Evolutionary conservation across 371 early-diverging fungal genomes (phyloP).

Genomic region (Apophysomyces trapeziformis): DNA sequence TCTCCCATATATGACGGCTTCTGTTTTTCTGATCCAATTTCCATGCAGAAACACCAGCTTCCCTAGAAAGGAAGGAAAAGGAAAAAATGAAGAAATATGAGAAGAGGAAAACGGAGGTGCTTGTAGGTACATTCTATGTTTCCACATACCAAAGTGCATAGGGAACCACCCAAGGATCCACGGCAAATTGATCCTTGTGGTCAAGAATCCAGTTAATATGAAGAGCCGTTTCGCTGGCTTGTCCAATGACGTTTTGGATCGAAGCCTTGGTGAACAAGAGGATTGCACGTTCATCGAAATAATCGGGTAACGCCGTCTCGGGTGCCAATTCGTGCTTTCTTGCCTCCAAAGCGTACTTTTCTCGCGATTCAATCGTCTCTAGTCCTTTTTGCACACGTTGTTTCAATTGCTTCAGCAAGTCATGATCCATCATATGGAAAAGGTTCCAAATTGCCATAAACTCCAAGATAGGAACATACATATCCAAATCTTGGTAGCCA

Average conservation of each 20-base stretch:
- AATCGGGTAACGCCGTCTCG: conserved; percentile 40
- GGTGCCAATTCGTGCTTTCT: conserved; percentile 47
- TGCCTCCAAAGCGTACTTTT: conserved; percentile 40
- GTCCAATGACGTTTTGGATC: conserved; percentile 36
- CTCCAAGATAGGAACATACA: conserved; percentile 57
- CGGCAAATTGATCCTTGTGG: conserved; percentile 42
- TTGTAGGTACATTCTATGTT: too few relatives aligned
- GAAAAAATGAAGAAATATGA: not conserved
- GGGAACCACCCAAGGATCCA: conserved; percentile 63
- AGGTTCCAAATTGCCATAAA: conserved; percentile 64
- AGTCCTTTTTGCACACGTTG: conserved; percentile 39
- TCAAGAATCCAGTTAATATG: conserved; percentile 64
- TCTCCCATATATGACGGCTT: conserved; percentile 46
- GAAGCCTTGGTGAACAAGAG: conserved; percentile 44
- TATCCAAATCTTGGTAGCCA: conserved; percentile 53
- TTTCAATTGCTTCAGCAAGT: conserved; percentile 33
- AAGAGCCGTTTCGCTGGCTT: conserved; percentile 26
- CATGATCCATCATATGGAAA: conserved; percentile 47
- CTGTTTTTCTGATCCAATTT: conserved; percentile 27
- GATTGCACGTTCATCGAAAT: conserved; percentile 44
- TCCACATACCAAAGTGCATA: conserved; percentile 57
- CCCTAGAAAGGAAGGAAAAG: conserved; percentile 16
- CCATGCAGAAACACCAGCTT: conserved; percentile 47
- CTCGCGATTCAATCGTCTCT: conserved; percentile 29
- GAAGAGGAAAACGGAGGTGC: not conserved